phyloP scores from a whole-genome alignment of 176 grass and related monocot genomes.

The Musa acuminata region DNA sequence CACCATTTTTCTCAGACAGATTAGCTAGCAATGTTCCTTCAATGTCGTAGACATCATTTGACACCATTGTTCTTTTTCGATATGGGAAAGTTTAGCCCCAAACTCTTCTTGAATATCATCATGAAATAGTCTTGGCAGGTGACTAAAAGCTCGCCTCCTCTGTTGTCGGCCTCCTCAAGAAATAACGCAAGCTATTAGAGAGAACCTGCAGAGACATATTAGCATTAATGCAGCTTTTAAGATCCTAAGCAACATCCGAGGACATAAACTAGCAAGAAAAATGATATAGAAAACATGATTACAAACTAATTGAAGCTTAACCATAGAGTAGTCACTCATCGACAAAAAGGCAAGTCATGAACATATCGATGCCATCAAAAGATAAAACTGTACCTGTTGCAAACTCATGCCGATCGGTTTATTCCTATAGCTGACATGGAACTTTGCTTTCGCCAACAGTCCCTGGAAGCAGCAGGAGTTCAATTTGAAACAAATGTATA shows the following conservation, averaged over 20 bases:
- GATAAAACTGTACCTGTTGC: conserved; percentile 44
- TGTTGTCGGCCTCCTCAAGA: conserved; percentile 84
- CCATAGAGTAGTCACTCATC: not conserved
- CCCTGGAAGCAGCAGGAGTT: conserved; percentile 41
- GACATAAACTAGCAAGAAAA: not conserved
- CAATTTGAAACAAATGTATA: conserved; percentile 19
- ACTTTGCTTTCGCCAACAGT: conserved; percentile 88
- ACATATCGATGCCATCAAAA: not conserved
- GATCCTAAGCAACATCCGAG: not conserved
- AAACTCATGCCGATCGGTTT: conserved; percentile 50
- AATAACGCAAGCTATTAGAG: conserved; percentile 90
- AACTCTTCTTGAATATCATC: not conserved
- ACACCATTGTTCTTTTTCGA: not conserved
- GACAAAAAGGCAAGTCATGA: not conserved
- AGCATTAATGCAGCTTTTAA: not conserved
- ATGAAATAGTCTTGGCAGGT: not conserved
- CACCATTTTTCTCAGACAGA: too few species aligned
- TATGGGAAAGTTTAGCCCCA: not conserved
- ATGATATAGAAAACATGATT: not conserved
- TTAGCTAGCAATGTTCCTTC: not conserved
- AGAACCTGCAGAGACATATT: conserved; percentile 49
- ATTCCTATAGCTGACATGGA: conserved; percentile 85
- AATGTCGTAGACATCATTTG: not conserved
- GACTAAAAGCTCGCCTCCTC: conserved; percentile 76
- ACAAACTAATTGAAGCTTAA: not conserved